Base-by-base conservation (phyloP, 768 basidiomycete genomes). In the Sarcodon sp. region DNA sequence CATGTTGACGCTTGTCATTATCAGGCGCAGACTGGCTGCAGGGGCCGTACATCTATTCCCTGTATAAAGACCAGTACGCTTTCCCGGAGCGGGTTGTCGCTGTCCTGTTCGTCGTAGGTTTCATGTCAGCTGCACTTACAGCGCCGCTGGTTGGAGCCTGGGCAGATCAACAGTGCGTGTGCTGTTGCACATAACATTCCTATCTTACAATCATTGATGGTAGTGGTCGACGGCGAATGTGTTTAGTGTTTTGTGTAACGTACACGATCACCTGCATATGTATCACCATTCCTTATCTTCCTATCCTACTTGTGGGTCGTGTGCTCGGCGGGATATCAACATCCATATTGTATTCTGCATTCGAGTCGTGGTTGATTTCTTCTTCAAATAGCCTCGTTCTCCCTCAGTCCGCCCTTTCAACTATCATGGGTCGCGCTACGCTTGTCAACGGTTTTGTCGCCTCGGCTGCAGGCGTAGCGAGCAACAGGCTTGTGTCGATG, bases 1-100 rank as follows among this genome's bases (percentile, higher is more conserved):
- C 45, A 6, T 9, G 41, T 12, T 21, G 21, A 31, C 15, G 27
- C 45, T 54, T 33, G 46, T 44, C 33, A 10, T 44, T 16, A 45
- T 35, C 54, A 84, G 83, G 77, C 49, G 80, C 83, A 35, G 83
- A 87, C 61, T 85, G 84, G 83, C 67, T 87, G 11, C 83, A 87
- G 60, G 85, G 85, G 0, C 85, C 85, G 12, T 87, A 87, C 55
- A 69, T 87, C 0, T 87, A 85, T 55, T 82, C 83, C 12, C 64
- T 87, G 0, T 87, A 86, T 59, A 68, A 69, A 43, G 80, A 83
- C 38, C 80, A 85, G 55, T 83, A 84, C 51, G 62, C 56, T 8
- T 77, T 79, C 56, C 65, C 80, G 0, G 82, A 83, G 58, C 64
- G 77, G 33, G 59, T 75, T 18, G 80, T 87, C 5, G 83, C 84